Evolutionary conservation across 1,284 basidiomycete species (phyloP).

Genomic region (Porogramme epimiltina): DNA sequence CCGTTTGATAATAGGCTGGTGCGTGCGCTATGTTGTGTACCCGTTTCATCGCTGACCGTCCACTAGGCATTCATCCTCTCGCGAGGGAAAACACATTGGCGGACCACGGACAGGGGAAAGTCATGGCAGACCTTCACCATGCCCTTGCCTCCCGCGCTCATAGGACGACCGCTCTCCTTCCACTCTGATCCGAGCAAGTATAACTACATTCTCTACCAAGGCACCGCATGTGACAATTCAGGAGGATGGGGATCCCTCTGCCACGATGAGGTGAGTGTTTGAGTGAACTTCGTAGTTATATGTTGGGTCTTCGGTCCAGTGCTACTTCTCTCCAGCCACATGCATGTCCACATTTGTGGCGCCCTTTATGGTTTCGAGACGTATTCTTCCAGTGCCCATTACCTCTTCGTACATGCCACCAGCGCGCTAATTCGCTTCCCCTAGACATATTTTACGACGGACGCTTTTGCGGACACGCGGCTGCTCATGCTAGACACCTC

Average conservation of each 20-base stretch:
- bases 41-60: not conserved
- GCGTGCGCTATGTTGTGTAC: slow-evolving; percentile 3
- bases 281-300: too few species aligned
- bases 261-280: slow-evolving; percentile 69
- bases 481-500: slow-evolving; percentile 70
- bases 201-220: slow-evolving; percentile 86
- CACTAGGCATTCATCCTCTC: slow-evolving; percentile 83
- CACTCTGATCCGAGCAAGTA: slow-evolving; percentile 72
- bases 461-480: slow-evolving; percentile 70
- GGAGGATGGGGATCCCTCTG: slow-evolving; percentile 68
- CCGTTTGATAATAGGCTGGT: slow-evolving; percentile 69
- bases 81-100: slow-evolving; percentile 72
- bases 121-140: slow-evolving; percentile 84
- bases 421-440: not conserved
- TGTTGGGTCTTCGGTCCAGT: too few species aligned
- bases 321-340: too few species aligned
- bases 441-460: slow-evolving; percentile 84
- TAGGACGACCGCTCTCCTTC: slow-evolving; percentile 75
- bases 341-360: too few species aligned
- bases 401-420: too few species aligned
- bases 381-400: too few species aligned
- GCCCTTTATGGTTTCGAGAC: too few species aligned
- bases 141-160: slow-evolving; percentile 60
- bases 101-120: slow-evolving; percentile 83
- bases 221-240: slow-evolving; percentile 60